Percentiles rank a stretch among this genome's conserved stretches.
Conservation (phyloP, 2,329 filamentous ascomycete genomes). For the Plectosphaerella cucumerina region DNA sequence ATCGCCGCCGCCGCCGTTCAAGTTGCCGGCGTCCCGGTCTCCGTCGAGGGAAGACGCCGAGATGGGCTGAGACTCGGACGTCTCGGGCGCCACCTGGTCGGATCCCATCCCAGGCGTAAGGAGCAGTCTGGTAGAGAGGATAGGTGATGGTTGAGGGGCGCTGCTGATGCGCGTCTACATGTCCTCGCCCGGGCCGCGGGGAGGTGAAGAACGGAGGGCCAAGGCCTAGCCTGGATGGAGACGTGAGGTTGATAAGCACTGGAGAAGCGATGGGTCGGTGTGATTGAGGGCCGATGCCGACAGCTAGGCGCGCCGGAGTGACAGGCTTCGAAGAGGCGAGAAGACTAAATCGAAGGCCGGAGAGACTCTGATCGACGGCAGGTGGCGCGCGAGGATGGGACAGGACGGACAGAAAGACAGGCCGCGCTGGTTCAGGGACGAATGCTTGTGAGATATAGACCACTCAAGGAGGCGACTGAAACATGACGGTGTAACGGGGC, state of each 20-base stretch:
- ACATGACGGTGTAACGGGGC: conserved; percentile 29
- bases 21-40: not conserved
- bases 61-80: conserved; percentile 19
- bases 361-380: not conserved
- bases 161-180: not conserved
- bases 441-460: conserved; percentile 3
- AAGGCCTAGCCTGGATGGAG: not conserved
- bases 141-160: not conserved
- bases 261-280: not conserved
- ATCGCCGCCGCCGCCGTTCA: conserved; percentile 23
- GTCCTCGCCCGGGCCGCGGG: not conserved
- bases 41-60: conserved; percentile 15
- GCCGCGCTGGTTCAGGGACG: not conserved
- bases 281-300: not conserved
- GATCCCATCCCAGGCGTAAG: conserved; percentile 21
- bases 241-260: not conserved
- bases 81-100: conserved; percentile 15
- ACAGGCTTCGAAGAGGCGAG: too few relatives aligned
- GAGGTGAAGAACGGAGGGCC: not conserved
- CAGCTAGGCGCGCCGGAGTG: not conserved
- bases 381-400: not conserved
- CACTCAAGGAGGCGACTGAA: conserved; percentile 21
- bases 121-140: too few relatives aligned
- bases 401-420: not conserved
- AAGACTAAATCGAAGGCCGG: too few relatives aligned